A percentile compares a stretch with the other conserved stretches of the same genome.
Conservation (phyloP, 1,139 yeast species). For the Hyphopichia fennica region DNA sequence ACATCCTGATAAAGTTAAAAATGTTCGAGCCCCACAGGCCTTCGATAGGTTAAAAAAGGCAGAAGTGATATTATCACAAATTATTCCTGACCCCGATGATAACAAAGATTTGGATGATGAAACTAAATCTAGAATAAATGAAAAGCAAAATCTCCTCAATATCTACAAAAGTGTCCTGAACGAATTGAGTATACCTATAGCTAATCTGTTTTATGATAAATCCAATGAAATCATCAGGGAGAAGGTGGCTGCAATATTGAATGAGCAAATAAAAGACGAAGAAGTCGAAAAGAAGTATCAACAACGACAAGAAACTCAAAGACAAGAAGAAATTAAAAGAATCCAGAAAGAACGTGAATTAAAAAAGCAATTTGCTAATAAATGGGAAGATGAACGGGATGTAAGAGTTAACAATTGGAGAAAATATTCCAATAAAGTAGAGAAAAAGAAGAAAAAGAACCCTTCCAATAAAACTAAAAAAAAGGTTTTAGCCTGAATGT, state of each 20-base stretch:
- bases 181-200: slow-evolving; percentile 30
- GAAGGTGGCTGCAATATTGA: slow-evolving; percentile 24
- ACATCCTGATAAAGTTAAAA: slow-evolving; percentile 67
- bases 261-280: slow-evolving; percentile 32
- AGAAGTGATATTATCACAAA: slow-evolving; percentile 22
- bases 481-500: slow-evolving; percentile 36
- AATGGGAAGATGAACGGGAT: slow-evolving; percentile 68
- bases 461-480: slow-evolving; percentile 27
- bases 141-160: slow-evolving; percentile 35
- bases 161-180: slow-evolving; percentile 38
- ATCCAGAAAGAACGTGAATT: slow-evolving; percentile 38
- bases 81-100: slow-evolving; percentile 10
- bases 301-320: slow-evolving; percentile 27
- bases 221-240: slow-evolving; percentile 5
- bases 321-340: slow-evolving; percentile 29
- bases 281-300: slow-evolving; percentile 34
- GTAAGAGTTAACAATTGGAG: slow-evolving; percentile 65
- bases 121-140: slow-evolving; percentile 35
- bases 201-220: slow-evolving; percentile 14
- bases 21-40: slow-evolving; percentile 59
- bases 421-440: slow-evolving; percentile 43
- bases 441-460: slow-evolving; percentile 43
- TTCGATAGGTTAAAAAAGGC: slow-evolving; percentile 53
- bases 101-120: slow-evolving; percentile 17
- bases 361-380: slow-evolving; percentile 41